Evolutionary conservation across 2,329 filamentous ascomycete genomes (phyloP), one percentile per base, ranked within the genome.

Genomic region (Ophiostoma quercus): DNA sequence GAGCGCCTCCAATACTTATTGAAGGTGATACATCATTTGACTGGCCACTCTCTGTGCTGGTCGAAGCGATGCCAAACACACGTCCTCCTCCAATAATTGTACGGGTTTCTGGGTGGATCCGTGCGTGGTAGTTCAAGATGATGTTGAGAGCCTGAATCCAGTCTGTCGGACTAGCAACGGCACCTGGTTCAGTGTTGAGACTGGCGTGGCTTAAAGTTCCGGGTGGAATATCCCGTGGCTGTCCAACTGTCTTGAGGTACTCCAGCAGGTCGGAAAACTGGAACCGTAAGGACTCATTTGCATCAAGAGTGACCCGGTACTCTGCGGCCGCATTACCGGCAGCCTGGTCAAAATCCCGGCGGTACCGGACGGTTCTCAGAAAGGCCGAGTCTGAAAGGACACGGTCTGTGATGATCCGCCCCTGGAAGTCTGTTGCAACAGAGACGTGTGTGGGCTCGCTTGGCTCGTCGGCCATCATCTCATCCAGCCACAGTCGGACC

Each of bases 61-160:
- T 43, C 72, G 72, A 3, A 74, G 60, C 1, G 77, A 79, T 39
- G 80, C 73, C 0, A 76, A 75, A 32, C 72, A 73, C 2, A 77
- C 67, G 2, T 69, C 70, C 14, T 41, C 67, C 0, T 72, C 62
- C 0, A 75, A 72, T 72, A 29, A 57, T 57, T 12, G 51, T 25
- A n/a, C 51, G 22, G 22, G 9, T 57, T 8, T n/a, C 25, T 12
- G 51, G 51, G n/a, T 57, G 51, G 7, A 57, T 25, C 19, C 77
- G 79, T 57, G 76, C 69, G 41, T 77, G 75, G 69, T 81, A 76
- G 43, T 79, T 79, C 2, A 92, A 80, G 72, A 85, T 92, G 77
- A 90, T 90, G 76, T 94, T 87, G 72, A 93, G 78, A 2, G 89
- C 92, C 78, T 92, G 93, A 1, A 94, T 82, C 29, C 51, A 57